Evolutionary conservation across 805 yeast genomes (phyloP).

Genomic region (Ogataea neopini): DNA sequence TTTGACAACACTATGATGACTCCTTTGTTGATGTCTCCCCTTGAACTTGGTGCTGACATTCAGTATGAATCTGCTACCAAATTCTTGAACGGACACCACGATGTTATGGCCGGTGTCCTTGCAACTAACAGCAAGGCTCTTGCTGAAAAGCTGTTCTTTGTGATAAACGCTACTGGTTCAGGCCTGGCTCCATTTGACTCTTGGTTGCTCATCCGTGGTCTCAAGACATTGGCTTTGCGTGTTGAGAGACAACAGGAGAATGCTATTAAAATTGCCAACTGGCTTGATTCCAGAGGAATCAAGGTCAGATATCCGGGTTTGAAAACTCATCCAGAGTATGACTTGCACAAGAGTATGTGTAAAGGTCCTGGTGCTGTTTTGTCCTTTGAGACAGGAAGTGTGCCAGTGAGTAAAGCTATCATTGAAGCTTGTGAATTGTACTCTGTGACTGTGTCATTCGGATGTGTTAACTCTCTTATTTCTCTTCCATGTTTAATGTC

Average conservation of each 20-base stretch:
- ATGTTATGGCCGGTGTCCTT: slow-evolving; percentile 92
- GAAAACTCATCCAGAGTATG: slow-evolving; percentile 77
- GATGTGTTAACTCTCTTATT: slow-evolving; percentile 88
- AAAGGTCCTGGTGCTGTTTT: slow-evolving; percentile 89
- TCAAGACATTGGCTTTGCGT: slow-evolving; percentile 84
- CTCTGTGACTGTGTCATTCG: slow-evolving; percentile 91
- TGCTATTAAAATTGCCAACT: slow-evolving; percentile 72
- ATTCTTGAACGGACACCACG: slow-evolving; percentile 92
- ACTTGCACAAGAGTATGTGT: slow-evolving; percentile 72
- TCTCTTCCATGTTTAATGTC: slow-evolving; percentile 96
- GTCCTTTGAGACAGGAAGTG: slow-evolving; percentile 82
- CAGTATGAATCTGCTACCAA: slow-evolving; percentile 95
- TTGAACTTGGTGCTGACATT: slow-evolving; percentile 84
- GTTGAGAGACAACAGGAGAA: slow-evolving; percentile 86
- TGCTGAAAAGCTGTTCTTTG: slow-evolving; percentile 69
- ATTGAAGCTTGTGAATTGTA: slow-evolving; percentile 76
- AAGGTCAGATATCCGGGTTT: slow-evolving; percentile 87
- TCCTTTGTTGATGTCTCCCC: slow-evolving; percentile 81
- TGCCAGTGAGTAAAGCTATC: slow-evolving; percentile 63
- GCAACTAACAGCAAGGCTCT: slow-evolving; percentile 66
- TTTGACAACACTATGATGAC: slow-evolving; percentile 98
- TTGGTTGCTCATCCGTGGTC: slow-evolving; percentile 86
- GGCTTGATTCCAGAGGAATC: slow-evolving; percentile 65
- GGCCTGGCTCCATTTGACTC: slow-evolving; percentile 92
- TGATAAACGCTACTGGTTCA: slow-evolving; percentile 87